These are phyloP conservation scores for Diplodia scrobiculata DNA, from an alignment of 2,329 filamentous ascomycete genomes.

Conservation along the genomic window DNA sequence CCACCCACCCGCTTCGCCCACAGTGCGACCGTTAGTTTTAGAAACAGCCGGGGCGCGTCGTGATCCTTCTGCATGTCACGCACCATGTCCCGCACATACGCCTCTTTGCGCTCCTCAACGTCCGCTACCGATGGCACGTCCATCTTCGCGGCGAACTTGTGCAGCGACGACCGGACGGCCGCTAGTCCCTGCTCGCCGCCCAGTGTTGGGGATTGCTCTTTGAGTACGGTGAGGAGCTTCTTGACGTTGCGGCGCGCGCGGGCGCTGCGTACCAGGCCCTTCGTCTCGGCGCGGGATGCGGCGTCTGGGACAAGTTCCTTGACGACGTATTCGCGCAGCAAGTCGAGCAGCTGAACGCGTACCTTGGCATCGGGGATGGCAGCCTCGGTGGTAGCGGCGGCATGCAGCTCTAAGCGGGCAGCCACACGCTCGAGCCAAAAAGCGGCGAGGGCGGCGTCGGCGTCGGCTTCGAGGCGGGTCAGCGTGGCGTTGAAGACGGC, in stretches of 20 bases:
- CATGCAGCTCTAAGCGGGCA: constrained; percentile 37
- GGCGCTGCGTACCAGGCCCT: constrained; percentile 39
- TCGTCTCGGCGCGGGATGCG: constrained; percentile 38
- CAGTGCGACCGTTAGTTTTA: constrained; percentile 42
- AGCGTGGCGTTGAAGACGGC: constrained; percentile 29
- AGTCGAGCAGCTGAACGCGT: constrained; percentile 40
- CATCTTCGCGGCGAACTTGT: constrained; percentile 44
- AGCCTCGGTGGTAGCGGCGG: constrained; percentile 32
- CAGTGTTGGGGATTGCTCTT: constrained; percentile 24
- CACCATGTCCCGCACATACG: constrained; percentile 40
- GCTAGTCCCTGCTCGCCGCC: constrained; percentile 18
- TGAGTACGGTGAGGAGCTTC: constrained; percentile 37
- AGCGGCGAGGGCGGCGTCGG: constrained; percentile 38
- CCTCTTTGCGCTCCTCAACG: constrained; percentile 35
- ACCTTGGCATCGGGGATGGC: constrained; percentile 39
- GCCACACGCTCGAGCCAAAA: constrained; percentile 42
- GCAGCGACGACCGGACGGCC: constrained; percentile 32
- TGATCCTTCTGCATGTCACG: constrained; percentile 41
- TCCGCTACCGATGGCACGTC: constrained; percentile 32
- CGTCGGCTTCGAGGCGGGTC: constrained; percentile 36
- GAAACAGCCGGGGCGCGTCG: constrained; percentile 44
- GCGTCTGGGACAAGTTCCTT: constrained; percentile 43
- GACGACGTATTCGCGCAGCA: constrained; percentile 38
- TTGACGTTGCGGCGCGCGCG: constrained; percentile 40
- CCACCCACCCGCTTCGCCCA: constrained; percentile 39